Evolutionary conservation across 192 early-diverging fungal genomes (phyloP).

Genomic region (Coemansia sp.): DNA sequence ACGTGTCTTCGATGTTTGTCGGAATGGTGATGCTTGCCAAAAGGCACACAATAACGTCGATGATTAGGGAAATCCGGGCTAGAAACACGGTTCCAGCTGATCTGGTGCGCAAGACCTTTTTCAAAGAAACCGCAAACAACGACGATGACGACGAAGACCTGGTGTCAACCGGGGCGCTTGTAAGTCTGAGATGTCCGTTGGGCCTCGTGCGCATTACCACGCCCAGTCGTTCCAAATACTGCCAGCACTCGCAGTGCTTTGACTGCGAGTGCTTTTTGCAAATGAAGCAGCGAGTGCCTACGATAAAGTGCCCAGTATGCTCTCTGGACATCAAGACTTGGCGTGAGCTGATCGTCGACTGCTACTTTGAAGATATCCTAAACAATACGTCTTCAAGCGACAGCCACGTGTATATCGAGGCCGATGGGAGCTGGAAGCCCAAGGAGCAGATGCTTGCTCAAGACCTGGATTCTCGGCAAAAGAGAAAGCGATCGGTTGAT

Average conservation of each 20-base stretch:
- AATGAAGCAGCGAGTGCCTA: slow-evolving; percentile 65
- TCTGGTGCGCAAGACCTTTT: slow-evolving; percentile 37
- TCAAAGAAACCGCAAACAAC: slow-evolving; percentile 33
- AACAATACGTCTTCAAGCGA: slow-evolving; percentile 19
- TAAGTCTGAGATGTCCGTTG: slow-evolving; percentile 74
- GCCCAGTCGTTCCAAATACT: slow-evolving; percentile 61
- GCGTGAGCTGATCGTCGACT: slow-evolving; percentile 67
- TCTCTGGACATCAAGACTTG: slow-evolving; percentile 51
- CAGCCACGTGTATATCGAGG: slow-evolving; percentile 43
- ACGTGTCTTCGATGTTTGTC: slow-evolving; percentile 9
- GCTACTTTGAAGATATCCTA: slow-evolving; percentile 55
- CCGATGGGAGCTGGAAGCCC: slow-evolving; percentile 38
- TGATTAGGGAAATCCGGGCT: slow-evolving; percentile 23
- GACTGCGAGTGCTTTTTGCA: slow-evolving; percentile 69
- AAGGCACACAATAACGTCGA: slow-evolving; percentile 23
- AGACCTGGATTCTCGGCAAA: slow-evolving; percentile 32
- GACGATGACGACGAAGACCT: slow-evolving; percentile 70
- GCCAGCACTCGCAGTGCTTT: slow-evolving; percentile 83
- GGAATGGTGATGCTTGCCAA: slow-evolving; percentile 23
- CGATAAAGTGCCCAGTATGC: slow-evolving; percentile 78
- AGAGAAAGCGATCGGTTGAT: slow-evolving; percentile 5
- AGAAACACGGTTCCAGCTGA: slow-evolving; percentile 15
- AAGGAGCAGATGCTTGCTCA: slow-evolving; percentile 39
- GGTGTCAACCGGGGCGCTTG: slow-evolving; percentile 58
- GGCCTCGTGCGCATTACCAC: slow-evolving; percentile 63